phyloP scores from a whole-genome alignment of 345 rosid species.

The Eucalyptus microcorys region DNA sequence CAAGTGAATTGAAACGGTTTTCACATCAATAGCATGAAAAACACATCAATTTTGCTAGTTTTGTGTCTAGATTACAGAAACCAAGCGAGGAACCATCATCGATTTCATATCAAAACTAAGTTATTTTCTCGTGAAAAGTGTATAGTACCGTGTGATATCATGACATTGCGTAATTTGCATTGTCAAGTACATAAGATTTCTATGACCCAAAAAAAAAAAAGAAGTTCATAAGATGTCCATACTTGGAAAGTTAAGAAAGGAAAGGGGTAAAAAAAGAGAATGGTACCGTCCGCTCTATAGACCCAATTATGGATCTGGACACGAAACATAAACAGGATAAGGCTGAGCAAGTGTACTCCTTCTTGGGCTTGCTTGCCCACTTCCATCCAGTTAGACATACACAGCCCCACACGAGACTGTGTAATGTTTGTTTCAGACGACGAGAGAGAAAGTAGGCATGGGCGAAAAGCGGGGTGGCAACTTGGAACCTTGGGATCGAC shows the following conservation, averaged over 20 bases:
- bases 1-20: background rate
- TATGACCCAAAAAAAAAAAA: no score
- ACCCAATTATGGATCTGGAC: background rate
- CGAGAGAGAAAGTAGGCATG: background rate
- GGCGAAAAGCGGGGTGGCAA: background rate
- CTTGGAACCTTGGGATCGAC: background rate
- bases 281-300: rapidly evolving
- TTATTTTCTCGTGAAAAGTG: background rate
- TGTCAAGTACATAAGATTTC: background rate
- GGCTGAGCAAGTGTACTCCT: background rate
- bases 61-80: background rate
- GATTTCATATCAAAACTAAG: background rate
- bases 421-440: background rate
- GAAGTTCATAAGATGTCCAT: background rate
- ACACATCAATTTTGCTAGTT: background rate
- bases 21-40: background rate
- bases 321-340: background rate
- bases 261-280: background rate
- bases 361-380: background rate
- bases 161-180: background rate
- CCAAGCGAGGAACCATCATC: background rate
- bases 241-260: background rate
- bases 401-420: background rate
- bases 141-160: background rate
- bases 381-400: background rate